Evolutionary conservation across 169 alveolate species (phyloP).

Genomic region (Cryptosporidium tyzzeri): DNA sequence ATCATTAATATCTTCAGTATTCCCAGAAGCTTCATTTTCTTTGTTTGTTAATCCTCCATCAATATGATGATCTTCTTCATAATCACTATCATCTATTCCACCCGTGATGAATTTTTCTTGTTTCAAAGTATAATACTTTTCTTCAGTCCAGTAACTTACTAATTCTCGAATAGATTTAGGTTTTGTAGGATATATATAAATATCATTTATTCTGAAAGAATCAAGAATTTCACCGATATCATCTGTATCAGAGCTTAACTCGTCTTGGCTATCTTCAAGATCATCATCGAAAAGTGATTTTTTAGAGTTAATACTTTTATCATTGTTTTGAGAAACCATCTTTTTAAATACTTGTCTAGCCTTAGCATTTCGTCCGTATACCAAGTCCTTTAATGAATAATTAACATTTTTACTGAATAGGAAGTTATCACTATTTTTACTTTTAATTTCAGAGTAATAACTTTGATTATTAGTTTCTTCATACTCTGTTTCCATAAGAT

Average conservation of each 20-base stretch:
- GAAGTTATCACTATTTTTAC: slow-evolving; percentile 45
- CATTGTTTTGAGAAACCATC: slow-evolving; percentile 34
- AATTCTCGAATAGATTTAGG: slow-evolving; percentile 27
- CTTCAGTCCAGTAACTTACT: slow-evolving; percentile 39
- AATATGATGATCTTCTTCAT: slow-evolving; percentile 66
- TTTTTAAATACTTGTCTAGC: slow-evolving; percentile 4
- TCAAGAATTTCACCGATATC: slow-evolving; percentile 13
- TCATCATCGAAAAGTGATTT: slow-evolving; percentile 68
- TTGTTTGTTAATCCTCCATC: background rate
- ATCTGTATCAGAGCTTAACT: background rate
- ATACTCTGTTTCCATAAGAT: background rate
- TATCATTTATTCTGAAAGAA: slow-evolving; percentile 40
- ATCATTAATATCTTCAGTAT: slow-evolving; percentile 16
- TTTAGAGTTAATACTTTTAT: slow-evolving; percentile 33
- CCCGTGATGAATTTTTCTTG: slow-evolving; percentile 78
- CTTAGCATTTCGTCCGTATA: slow-evolving; percentile 16
- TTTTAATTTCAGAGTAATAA: slow-evolving; percentile 21
- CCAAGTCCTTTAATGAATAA: slow-evolving; percentile 47
- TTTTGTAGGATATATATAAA: slow-evolving; percentile 49
- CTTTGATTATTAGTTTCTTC: background rate
- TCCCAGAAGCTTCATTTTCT: slow-evolving; percentile 14
- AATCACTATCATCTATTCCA: slow-evolving; percentile 78
- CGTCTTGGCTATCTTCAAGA: slow-evolving; percentile 36
- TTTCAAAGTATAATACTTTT: background rate
- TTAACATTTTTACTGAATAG: slow-evolving; percentile 26